These are phyloP conservation scores for Phytophthora crassamura DNA, from an alignment of 352 stramenopile genomes.

Conservation along the genomic window DNA sequence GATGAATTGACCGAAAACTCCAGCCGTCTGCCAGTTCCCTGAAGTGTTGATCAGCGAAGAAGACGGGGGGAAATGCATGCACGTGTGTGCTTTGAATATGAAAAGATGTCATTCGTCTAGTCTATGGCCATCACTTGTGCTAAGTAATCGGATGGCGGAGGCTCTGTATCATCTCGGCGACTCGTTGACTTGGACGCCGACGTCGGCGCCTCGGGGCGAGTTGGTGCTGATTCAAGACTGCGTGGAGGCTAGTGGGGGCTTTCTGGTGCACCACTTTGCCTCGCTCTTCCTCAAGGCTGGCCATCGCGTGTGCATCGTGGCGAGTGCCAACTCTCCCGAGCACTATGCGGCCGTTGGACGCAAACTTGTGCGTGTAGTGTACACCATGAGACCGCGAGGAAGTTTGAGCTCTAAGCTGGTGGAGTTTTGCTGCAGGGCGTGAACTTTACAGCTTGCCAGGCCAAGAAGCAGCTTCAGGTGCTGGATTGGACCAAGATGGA, in stretches of 20 bases:
- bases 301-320: constrained; percentile 71
- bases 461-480: constrained; percentile 46
- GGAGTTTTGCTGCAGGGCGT: constrained; percentile 43
- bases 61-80: not conserved
- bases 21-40: not conserved
- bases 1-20: not conserved
- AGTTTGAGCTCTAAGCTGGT: not conserved
- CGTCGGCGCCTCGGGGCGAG: constrained; percentile 54
- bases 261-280: constrained; percentile 78
- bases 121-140: constrained; percentile 22
- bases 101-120: constrained; percentile 7
- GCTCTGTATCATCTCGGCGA: constrained; percentile 58
- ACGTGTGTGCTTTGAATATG: not conserved
- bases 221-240: constrained; percentile 67
- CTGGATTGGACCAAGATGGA: constrained; percentile 47
- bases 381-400: not conserved
- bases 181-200: constrained; percentile 59
- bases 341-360: constrained; percentile 71
- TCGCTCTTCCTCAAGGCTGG: constrained; percentile 76
- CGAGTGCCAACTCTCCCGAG: constrained; percentile 51
- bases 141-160: constrained; percentile 59
- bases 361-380: constrained; percentile 56
- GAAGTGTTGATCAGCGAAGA: not conserved
- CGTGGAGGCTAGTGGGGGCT: constrained; percentile 58
- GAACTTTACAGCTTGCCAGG: constrained; percentile 48